These are phyloP conservation scores for Bonia amplexicaulis DNA, from an alignment of 176 grass and related monocot species.

Conservation along the genomic window DNA sequence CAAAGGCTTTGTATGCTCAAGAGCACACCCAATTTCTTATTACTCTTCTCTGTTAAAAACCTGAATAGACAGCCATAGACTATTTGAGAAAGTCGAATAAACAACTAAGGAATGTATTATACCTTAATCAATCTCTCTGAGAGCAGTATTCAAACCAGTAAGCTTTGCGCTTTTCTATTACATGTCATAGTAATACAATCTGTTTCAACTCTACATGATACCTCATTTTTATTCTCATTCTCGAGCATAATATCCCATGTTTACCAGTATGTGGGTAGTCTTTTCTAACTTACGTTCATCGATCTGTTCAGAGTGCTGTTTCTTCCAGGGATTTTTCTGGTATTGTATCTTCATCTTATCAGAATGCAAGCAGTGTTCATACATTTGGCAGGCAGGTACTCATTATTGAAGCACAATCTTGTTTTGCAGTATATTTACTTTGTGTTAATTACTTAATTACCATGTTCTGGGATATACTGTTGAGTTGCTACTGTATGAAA, in stretches of 20 bases:
- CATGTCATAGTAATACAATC: neutral
- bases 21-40: neutral
- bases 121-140: neutral
- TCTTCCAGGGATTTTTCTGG: slow-evolving; percentile 23
- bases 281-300: slow-evolving; percentile 17
- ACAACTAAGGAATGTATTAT: neutral
- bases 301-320: slow-evolving; percentile 31
- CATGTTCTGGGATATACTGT: neutral
- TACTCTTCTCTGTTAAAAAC: neutral
- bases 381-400: slow-evolving; percentile 53
- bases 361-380: slow-evolving; percentile 21
- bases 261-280: neutral
- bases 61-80: neutral
- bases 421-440: slow-evolving; percentile 10
- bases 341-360: slow-evolving; percentile 30
- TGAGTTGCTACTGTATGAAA: neutral
- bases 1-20: neutral
- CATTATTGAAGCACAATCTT: slow-evolving; percentile 10
- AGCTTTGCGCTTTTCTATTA: neutral
- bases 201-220: neutral
- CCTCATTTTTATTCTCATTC: neutral
- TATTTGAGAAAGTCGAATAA: neutral
- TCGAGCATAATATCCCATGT: neutral
- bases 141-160: neutral
- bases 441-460: neutral